Evolutionary conservation across 78 protist species (phyloP), one percentile per base, ranked within the genome.

Genomic region (Bodo saltans): DNA sequence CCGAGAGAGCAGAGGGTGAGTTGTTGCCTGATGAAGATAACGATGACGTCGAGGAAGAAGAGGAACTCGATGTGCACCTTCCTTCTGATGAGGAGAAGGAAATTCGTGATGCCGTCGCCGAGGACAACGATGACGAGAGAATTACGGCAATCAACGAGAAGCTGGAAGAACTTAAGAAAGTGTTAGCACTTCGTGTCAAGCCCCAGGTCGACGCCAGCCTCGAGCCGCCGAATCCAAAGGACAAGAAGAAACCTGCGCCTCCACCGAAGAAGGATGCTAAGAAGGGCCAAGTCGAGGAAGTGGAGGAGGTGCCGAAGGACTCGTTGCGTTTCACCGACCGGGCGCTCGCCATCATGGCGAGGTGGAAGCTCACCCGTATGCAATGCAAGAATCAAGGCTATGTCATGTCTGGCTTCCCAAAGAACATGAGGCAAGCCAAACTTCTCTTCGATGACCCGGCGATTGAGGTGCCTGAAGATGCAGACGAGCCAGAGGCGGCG

Each of bases 331-430:
- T 68, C 41, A 27, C 60, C 73, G 87, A 84, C 70, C 11, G 27
- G n/a, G 70, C 79, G 37, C 41, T 84, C 42, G 40, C 74, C 29
- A 3, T 29, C 33, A 78, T 78, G 27, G 0, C 81, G 27, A 52
- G 78, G 28, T 80, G 12, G 28, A 78, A 72, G 78, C 42, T 90
- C 28, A 32, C 33, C 25, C 37, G 76, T 28, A 8, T n/a, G 34
- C 75, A 0, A 25, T 91, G 94, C 72, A 82, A 39, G 28, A 91
- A 88, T 76, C 90, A 83, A 23, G 94, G 94, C 42, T 91, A 68
- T 27, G 73, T 91, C n/a, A 82, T 91, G 28, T 88, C 85, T 33
- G 94, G 94, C 32, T 82, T 53, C 26, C 94, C 92, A 1, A 17
- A 53, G 72, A 83, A 39, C 1, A 0, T 32, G 1, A 68, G 26